Percentiles rank a stretch among this genome's conserved stretches.
These are phyloP conservation scores for Metahyphopichia silvanorum DNA, from an alignment of 805 yeast genomes.

Conservation along the genomic window DNA sequence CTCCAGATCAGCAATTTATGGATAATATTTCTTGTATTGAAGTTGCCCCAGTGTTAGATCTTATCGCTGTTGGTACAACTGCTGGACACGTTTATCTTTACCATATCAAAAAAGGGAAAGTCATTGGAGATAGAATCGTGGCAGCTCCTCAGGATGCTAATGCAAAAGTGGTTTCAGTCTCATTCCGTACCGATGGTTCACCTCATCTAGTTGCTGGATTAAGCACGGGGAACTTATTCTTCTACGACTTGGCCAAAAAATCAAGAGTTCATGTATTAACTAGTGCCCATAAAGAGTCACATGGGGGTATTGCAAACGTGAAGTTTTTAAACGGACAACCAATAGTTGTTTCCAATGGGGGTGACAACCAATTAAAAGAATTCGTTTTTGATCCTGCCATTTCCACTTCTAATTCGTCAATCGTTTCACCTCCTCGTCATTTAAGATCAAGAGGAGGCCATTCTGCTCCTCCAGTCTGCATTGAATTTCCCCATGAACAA, in stretches of 20 bases:
- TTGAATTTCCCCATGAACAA: conserved; percentile 72
- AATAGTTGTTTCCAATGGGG: conserved; percentile 82
- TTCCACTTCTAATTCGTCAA: conserved; percentile 56
- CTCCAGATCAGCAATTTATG: conserved; percentile 43
- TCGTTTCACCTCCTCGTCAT: conserved; percentile 85
- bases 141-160: conserved; percentile 38
- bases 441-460: conserved; percentile 98
- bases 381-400: conserved; percentile 91
- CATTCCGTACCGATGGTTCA: conserved; percentile 90
- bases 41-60: conserved; percentile 83
- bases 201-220: conserved; percentile 80
- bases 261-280: conserved; percentile 74
- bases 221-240: conserved; percentile 75
- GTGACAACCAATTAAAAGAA: conserved; percentile 86
- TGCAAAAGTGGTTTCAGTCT: conserved; percentile 53
- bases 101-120: conserved; percentile 64
- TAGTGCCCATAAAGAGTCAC: conserved; percentile 65
- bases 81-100: conserved; percentile 64
- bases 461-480: conserved; percentile 77
- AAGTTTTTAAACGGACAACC: conserved; percentile 89
- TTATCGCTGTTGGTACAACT: conserved; percentile 72
- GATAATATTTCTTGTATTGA: conserved; percentile 65
- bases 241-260: conserved; percentile 74
- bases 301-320: conserved; percentile 76
- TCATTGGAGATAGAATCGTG: conserved; percentile 47